Base-by-base conservation (phyloP, 192 early-diverging fungal genomes). In the Backusella westeae region DNA sequence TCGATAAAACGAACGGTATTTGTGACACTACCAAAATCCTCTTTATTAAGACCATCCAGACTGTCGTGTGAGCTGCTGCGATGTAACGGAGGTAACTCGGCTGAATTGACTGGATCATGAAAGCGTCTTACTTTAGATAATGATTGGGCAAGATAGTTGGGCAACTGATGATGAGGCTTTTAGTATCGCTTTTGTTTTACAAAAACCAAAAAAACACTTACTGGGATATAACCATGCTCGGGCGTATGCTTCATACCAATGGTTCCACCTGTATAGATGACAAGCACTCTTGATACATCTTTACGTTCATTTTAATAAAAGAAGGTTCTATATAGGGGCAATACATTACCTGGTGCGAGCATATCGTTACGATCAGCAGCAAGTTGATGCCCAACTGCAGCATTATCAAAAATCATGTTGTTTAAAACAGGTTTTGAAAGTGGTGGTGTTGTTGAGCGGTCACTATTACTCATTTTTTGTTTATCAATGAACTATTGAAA, bases 221-320 rank as follows among this genome's bases (percentile, higher is more conserved):
- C 93, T 10, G 93, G 93, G 5, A 88, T 81, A 77, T 96, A 96
- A 6, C 93, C 94, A 46, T 90, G 82, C 35, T 84, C 75, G 19
- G 81, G 85, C 66, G 91, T 90, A 69, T 93, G 84, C 77, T 90
- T 92, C 96, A 97, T 97, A 21, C 95, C 94, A 78, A 96, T 95
- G 0, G 95, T 97, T 17, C 96, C 97, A 74, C 98, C 98, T 3
- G 97, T 98, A 85, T 98, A 99, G 38, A 97, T 93, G 12, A 98
- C 80, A 29, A 98, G 83, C 2, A 97, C 95, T 39, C 91, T 82
- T 12, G 93, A 94, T 19, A 94, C 85, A 77, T 92, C 93, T 91
- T 34, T 70, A 21, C 9, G 38, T 36, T 42, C 10, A 21, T 21
- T 32, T 44, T 34, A 73, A 53, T 14, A 19, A 17, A 44, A 2